Evolutionary conservation across 2,329 filamentous ascomycete genomes (phyloP).

Genomic region (Drechslera avenae): DNA sequence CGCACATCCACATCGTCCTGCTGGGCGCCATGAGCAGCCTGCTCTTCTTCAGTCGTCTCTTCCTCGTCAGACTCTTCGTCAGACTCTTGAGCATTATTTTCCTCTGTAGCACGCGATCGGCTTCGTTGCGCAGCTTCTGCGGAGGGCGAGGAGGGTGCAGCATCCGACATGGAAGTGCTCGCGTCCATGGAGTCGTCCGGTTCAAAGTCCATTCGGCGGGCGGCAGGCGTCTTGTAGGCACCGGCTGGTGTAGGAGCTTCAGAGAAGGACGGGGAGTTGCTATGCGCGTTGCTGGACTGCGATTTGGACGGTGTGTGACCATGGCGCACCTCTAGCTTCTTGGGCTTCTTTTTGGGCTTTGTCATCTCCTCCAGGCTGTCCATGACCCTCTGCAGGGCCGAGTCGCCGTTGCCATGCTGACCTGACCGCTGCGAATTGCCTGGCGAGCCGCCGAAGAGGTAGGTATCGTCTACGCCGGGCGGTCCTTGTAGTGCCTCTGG

Average conservation of each 20-base stretch:
- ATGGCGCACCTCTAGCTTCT: slow-evolving; percentile 27
- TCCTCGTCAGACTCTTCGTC: slow-evolving; percentile 6
- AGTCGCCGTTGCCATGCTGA: slow-evolving; percentile 12
- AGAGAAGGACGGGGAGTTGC: slow-evolving; percentile 37
- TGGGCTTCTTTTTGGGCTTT: slow-evolving; percentile 31
- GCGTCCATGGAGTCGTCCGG: slow-evolving; percentile 36
- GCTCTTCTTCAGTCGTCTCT: slow-evolving; percentile 4
- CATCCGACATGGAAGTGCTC: slow-evolving; percentile 38
- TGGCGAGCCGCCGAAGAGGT: slow-evolving; percentile 50
- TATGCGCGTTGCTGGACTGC: slow-evolving; percentile 17
- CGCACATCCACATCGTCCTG: slow-evolving; percentile 28
- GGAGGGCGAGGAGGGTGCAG: slow-evolving; percentile 51
- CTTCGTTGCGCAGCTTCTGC: slow-evolving; percentile 48
- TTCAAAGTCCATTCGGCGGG: slow-evolving; percentile 31
- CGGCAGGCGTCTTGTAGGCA: slow-evolving; percentile 51
- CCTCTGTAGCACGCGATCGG: slow-evolving; percentile 24
- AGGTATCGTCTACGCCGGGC: slow-evolving; percentile 53
- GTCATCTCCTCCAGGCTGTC: slow-evolving; percentile 22
- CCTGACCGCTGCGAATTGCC: slow-evolving; percentile 33
- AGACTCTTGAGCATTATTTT: slow-evolving; percentile 3
- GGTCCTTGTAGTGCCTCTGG: slow-evolving; percentile 29
- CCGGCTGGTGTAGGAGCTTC: slow-evolving; percentile 48
- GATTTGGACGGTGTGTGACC: slow-evolving; percentile 23
- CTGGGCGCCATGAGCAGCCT: slow-evolving; percentile 15
- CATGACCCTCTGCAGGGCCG: slow-evolving; percentile 22